Percentiles rank a stretch among this genome's conserved stretches.
These are phyloP conservation scores for Aspergillus aculeatinus DNA, from an alignment of 2,329 filamentous ascomycete species.

Conservation along the genomic window DNA sequence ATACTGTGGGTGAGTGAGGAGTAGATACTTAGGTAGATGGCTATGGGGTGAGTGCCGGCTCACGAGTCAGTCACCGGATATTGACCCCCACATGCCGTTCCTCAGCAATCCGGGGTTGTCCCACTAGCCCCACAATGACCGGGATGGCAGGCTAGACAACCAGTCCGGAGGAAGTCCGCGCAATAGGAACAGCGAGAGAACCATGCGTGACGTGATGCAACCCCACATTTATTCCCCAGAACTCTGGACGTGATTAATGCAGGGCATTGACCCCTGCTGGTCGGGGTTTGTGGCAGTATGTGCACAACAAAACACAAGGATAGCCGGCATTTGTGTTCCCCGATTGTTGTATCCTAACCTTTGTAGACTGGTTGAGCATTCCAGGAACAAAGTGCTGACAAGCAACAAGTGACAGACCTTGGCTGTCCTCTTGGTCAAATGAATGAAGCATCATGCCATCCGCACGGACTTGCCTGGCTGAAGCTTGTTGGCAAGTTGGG, in stretches of 20 bases:
- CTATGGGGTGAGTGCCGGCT: neutral
- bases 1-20: neutral
- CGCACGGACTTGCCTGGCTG: neutral
- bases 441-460: neutral
- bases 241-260: neutral
- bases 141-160: neutral
- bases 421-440: neutral
- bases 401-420: neutral
- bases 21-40: neutral
- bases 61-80: neutral
- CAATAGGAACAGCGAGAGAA: neutral
- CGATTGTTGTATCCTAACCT: neutral
- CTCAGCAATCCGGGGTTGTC: neutral
- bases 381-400: neutral
- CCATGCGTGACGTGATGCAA: neutral
- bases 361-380: neutral
- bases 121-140: neutral
- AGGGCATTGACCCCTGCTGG: neutral
- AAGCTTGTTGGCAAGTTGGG: neutral
- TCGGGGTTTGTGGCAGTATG: neutral
- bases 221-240: neutral
- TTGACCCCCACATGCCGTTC: neutral
- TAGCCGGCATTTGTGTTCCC: too few relatives aligned
- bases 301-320: too few relatives aligned
- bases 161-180: neutral